Conservation (phyloP, 805 yeast species). For the Lipomyces spencermartinsiae region DNA sequence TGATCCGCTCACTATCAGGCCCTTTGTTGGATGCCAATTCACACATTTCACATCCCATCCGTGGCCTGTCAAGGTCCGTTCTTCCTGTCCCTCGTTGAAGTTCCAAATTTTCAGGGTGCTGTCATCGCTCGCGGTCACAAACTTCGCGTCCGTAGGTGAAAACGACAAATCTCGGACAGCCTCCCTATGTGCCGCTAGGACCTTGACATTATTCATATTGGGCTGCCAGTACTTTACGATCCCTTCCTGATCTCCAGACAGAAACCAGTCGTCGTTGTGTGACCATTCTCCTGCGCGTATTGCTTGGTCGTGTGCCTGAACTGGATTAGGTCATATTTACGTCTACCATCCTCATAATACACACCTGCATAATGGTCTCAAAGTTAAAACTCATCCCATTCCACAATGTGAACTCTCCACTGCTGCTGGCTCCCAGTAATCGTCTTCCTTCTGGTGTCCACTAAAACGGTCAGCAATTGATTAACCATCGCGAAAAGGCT, state of each 20-base stretch:
- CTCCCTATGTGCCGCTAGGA: slow-evolving; percentile 75
- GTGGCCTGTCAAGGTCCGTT: slow-evolving; percentile 81
- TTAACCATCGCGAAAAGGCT: slow-evolving; percentile 59
- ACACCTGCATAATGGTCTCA: slow-evolving; percentile 89
- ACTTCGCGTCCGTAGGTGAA: slow-evolving; percentile 87
- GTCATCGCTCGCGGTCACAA: slow-evolving; percentile 95
- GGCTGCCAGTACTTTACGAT: slow-evolving; percentile 96
- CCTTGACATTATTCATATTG: slow-evolving; percentile 93
- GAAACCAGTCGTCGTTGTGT: slow-evolving; percentile 91
- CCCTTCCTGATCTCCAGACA: slow-evolving; percentile 94
- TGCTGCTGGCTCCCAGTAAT: slow-evolving; percentile 83
- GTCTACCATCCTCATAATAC: neutral
- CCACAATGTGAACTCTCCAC: slow-evolving; percentile 97
- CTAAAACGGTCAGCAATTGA: slow-evolving; percentile 51
- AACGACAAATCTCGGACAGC: slow-evolving; percentile 87
- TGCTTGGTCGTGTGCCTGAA: slow-evolving; percentile 84
- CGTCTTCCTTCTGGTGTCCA: slow-evolving; percentile 98
- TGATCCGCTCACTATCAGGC: slow-evolving; percentile 89
- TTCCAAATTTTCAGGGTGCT: slow-evolving; percentile 91
- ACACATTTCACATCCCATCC: slow-evolving; percentile 99
- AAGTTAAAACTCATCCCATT: slow-evolving; percentile 93
- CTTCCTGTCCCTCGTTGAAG: slow-evolving; percentile 86
- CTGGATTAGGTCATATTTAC: neutral
- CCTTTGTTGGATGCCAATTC: slow-evolving; percentile 94
- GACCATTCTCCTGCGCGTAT: slow-evolving; percentile 80